Evolutionary conservation across 345 rosid genomes (phyloP), one percentile per base, ranked within the genome.

Genomic region (Arabis hirsuta): DNA sequence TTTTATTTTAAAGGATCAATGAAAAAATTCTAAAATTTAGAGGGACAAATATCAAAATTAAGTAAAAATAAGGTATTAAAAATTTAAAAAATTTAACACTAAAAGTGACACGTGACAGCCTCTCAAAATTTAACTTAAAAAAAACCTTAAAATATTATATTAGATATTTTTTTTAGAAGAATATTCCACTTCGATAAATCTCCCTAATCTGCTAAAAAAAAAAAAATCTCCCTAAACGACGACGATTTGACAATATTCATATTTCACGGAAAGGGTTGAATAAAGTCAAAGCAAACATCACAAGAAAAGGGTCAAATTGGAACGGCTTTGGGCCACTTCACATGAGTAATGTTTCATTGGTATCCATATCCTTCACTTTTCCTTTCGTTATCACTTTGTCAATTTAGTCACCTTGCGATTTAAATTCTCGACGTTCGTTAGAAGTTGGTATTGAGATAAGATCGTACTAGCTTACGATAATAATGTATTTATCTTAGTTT

Each of bases 191-290:
- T 42, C n/a, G 9, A 53, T 43, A 0, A 62, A 12, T 43, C 20
- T 42, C 53, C 62, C 11, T 31, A 48, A 50, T n/a, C n/a, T n/a
- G n/a, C n/a, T n/a, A n/a, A n/a, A n/a, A n/a, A n/a, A n/a, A n/a
- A n/a, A n/a, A n/a, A 0, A 62, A 12, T 43, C 20, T 42, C 53
- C 62, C 11, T 31, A 48, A n/a, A 48, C 29, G 61, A 62, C 42
- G 13, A 53, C 31, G 62, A 64, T 46, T 36, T 42, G 68, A 34
- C 59, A n/a, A 12, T 9, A 9, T 9, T 29, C 60, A 58, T n/a
- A 53, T 58, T 57, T 66, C 67, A 65, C 67, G 78, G 78, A 51
- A 41, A 19, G 14, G 13, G 72, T 73, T 65, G 59, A 39, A 73
- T 47, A 56, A 57, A 69, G 72, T 56, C 66, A 65, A 46, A 55